Evolutionary conservation across 352 stramenopile species (phyloP).

Genomic region (Globisporangium paroecandrum): DNA sequence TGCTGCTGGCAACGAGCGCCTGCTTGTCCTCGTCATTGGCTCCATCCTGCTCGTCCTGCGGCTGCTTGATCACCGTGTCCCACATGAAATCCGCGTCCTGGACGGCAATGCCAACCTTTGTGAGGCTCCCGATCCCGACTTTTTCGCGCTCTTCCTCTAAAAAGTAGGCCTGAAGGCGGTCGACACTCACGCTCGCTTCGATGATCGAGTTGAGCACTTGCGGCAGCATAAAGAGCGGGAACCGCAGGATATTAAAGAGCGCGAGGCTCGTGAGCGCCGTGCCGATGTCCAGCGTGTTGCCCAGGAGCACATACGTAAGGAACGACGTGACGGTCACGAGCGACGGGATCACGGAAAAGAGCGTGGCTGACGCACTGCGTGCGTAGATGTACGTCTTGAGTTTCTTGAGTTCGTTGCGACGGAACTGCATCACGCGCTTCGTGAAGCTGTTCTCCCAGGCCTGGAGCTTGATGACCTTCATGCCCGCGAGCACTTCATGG

Average conservation of each 20-base stretch:
- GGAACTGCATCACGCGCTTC: conserved; percentile 53
- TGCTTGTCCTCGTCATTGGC: conserved; percentile 18
- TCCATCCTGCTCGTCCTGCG: no score
- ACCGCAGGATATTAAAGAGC: conserved; percentile 89
- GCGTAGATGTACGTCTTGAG: conserved; percentile 57
- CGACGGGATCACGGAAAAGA: conserved; percentile 55
- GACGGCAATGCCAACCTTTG: conserved; percentile 37
- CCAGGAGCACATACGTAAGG: conserved; percentile 46
- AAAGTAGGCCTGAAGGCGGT: conserved; percentile 56
- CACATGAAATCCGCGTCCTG: conserved; percentile 58
- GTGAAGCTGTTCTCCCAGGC: conserved; percentile 92
- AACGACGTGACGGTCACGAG: conserved; percentile 50
- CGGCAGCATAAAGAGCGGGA: conserved; percentile 97
- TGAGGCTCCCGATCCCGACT: conserved; percentile 70
- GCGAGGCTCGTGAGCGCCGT: conserved; percentile 52
- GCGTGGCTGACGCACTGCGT: conserved; percentile 32
- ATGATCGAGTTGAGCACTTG: conserved; percentile 94
- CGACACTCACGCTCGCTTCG: conserved; percentile 78
- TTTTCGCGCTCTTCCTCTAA: conserved; percentile 60
- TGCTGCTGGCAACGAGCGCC: conserved; percentile 10
- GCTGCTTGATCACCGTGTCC: no score
- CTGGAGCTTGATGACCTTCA: conserved; percentile 97
- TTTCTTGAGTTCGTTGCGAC: conserved; percentile 73
- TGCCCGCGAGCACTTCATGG: conserved; percentile 91
- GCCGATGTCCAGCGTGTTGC: conserved; percentile 52